Evolutionary conservation across 2,329 filamentous ascomycete species (phyloP).

Genomic region (Colletotrichum lindemuthianum): DNA sequence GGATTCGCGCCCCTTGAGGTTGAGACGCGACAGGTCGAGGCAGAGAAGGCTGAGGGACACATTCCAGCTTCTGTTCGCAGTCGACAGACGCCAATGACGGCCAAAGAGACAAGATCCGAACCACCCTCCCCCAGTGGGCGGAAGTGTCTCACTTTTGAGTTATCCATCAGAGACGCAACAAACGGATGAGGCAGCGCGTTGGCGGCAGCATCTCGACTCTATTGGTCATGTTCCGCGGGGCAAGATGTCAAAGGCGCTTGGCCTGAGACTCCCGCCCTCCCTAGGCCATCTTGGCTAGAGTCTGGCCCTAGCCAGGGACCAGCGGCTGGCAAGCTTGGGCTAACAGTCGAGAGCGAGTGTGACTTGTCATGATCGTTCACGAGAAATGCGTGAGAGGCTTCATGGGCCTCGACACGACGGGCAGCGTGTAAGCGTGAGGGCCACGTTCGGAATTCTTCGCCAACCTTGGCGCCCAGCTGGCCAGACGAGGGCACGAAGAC

Average conservation of each 20-base stretch:
- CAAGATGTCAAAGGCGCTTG: slow-evolving; percentile 26
- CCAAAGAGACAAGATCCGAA: slow-evolving; percentile 18
- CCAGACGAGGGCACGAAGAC: slow-evolving; percentile 7
- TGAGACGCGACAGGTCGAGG: neutral
- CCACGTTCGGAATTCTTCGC: slow-evolving; percentile 13
- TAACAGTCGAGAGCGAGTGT: neutral
- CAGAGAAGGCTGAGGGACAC: slow-evolving; percentile 1
- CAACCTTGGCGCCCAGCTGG: slow-evolving; percentile 7
- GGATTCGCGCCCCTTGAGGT: slow-evolving; percentile 2
- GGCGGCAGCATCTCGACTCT: neutral
- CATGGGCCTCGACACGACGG: neutral
- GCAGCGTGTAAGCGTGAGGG: slow-evolving; percentile 8
- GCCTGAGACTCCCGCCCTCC: slow-evolving; percentile 27
- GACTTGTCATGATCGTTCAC: slow-evolving; percentile 4
- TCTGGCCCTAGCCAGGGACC: slow-evolving; percentile 20
- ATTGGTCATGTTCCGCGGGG: slow-evolving; percentile 7
- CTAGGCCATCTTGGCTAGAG: slow-evolving; percentile 23
- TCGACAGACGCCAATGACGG: slow-evolving; percentile 18
- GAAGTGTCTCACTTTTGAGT: slow-evolving; percentile 27
- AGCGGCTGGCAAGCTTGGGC: slow-evolving; percentile 8
- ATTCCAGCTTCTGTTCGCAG: slow-evolving; percentile 31
- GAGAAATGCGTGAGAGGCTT: slow-evolving; percentile 15
- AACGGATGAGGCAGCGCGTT: slow-evolving; percentile 19
- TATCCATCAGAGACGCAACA: slow-evolving; percentile 12
- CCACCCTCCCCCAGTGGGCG: neutral